Evolutionary conservation across 768 basidiomycete genomes (phyloP).

Genomic region (Sistotremastrum suecicum): DNA sequence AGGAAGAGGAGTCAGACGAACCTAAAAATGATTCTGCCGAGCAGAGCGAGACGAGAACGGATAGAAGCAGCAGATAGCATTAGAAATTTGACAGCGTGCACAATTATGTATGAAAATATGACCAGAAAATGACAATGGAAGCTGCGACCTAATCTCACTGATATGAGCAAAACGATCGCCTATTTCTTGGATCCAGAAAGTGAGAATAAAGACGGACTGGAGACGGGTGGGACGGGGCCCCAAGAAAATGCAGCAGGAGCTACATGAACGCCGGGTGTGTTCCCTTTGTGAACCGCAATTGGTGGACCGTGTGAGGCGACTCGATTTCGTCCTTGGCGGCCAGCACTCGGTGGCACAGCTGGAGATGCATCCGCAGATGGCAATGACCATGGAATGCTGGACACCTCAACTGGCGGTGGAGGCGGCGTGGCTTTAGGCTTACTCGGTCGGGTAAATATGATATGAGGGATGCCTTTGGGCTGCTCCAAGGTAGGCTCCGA

Average conservation of each 20-base stretch:
- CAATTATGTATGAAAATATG: neutral
- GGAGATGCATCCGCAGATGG: no score
- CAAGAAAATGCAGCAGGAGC: constrained; percentile 8
- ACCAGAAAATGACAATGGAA: neutral
- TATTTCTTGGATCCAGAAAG: no score
- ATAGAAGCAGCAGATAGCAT: neutral
- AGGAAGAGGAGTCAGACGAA: constrained; percentile 8
- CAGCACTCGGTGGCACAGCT: no score
- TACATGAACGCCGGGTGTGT: neutral
- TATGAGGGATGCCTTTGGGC: no score
- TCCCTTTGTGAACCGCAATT: neutral
- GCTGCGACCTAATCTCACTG: no score
- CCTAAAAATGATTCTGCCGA: constrained; percentile 1
- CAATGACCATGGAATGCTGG: no score
- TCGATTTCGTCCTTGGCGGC: no score
- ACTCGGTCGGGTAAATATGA: constrained; percentile 1
- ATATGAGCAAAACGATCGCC: no score
- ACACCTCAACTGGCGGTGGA: neutral
- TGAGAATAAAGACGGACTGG: no score
- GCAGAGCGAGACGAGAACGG: no score
- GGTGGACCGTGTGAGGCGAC: no score
- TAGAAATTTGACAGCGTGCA: neutral
- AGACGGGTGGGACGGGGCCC: constrained; percentile 9
- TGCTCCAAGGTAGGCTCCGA: no score
- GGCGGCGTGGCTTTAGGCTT: constrained; percentile 6